Base-by-base conservation (phyloP, 495 filamentous ascomycete genomes). In the Hyaloscypha variabilis region DNA sequence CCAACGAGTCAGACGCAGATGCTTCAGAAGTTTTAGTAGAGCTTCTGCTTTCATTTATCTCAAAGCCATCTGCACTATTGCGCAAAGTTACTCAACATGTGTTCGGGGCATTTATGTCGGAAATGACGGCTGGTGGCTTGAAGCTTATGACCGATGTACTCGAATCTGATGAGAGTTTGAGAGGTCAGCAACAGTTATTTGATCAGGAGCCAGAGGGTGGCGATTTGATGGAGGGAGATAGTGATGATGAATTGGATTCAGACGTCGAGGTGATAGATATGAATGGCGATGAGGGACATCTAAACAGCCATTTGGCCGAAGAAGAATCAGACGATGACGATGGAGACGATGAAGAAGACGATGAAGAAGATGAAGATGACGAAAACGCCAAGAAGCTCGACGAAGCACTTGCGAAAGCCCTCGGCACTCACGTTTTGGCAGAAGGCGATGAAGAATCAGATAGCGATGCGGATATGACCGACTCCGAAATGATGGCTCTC, bases 401-500 rank as follows among this genome's bases (percentile, higher is more conserved):
- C 73, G 88, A 88, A 54, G 92, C 91, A 54, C 86, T 97, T 51
- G 89, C 90, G 29, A 81, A 86, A 60, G 90, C 89, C 4, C 86
- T 97, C 13, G 83, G 85, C 23, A 88, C 86, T 49, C 85, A 87
- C 69, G 80, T 81, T 23, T 79, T 85, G 21, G 81, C 88, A 62
- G 73, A 81, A 71, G 86, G 85, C 67, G 68, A 80, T 34, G 76
- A 85, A 54, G 80, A 82, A 23, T 86, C 85, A 0, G 88, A 89
- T 57, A 79, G 81, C 34, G 86, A 85, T 67, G 86, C 85, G 0
- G 91, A 95, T 74, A 95, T 97, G 91, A 88, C 91, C 61, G 95
- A 98, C 77, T 92, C 93, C 49, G 91, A 97, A 71, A 99, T 99
- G 95, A 89, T 97, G 77, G 88, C 87, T 14, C 78, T 98, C 31